Base-by-base conservation (phyloP, 1,284 basidiomycete genomes). In the Trametes hirsuta region DNA sequence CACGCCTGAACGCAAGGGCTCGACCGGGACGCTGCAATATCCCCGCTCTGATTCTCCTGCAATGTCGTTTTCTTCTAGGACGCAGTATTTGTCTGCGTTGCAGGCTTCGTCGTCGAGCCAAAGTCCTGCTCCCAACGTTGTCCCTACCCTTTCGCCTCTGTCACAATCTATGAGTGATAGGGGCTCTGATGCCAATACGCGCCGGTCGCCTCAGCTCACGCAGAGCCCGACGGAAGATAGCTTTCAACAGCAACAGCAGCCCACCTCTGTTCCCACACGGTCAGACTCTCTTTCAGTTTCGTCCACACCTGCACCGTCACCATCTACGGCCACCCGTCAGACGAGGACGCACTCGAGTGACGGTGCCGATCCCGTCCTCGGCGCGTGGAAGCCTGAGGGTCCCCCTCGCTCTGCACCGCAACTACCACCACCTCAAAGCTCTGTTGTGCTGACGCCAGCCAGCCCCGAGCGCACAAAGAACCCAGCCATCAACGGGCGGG, bases 81-180 rank as follows among this genome's bases (percentile, higher is more conserved):
- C 52, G 36, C 47, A 39, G 30, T 53, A 64, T 46, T 53, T 68
- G 6, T 61, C 59, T 14, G 46, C 67, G 4, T 64, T 68, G 10
- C 66, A 68, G 39, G 44, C 63, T 9, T 62, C 68, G 5, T 66
- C 69, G 0, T 62, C 66, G 10, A 47, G 46, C 35, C 65, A 68
- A 40, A 48, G 56, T 4, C 39, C 61, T 15, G 37, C 45, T 39
- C 64, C 64, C 5, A 65, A 55, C 47, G 6, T 39, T 14, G n/a
- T 45, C 12, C 6, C 49, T 18, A 21, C 48, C 14, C 65, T 66
- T 0, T 66, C 63, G 24, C 63, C 69, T 37, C 62, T 68, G 5
- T 61, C 30, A 30, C 30, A 30, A 30, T 30, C 65, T 39, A 51
- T 48, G 18, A 44, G 39, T 24, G 52, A 55, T 18, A 49, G 39